Evolutionary conservation across 768 basidiomycete genomes (phyloP), one percentile per base, ranked within the genome.

Genomic region (Leccinum barrowsii): DNA sequence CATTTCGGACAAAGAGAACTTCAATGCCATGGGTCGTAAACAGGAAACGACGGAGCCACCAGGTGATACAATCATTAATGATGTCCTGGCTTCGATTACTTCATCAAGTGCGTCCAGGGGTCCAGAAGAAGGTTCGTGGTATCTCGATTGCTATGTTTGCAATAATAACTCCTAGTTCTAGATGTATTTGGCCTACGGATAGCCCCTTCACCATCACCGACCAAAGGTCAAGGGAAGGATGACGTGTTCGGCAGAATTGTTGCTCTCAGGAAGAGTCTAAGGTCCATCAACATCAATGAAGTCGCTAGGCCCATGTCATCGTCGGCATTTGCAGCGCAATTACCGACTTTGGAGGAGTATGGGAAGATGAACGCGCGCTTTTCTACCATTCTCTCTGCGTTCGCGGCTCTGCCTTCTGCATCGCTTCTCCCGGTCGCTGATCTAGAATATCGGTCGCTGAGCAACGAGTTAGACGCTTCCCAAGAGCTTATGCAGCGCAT

Each of bases 401-500:
- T 80, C 21, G 69, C 77, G 7, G 57, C 68, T 7, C 69, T 93
- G 13, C 85, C 86, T 5, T 40, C 67, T 22, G 73, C 74, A 2
- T 66, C 73, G 8, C 71, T 77, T 4, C 77, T 80, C 55, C 64
- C 69, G 10, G 67, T 76, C 5, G 67, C 82, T 35, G 78, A 86
- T 53, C 63, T 79, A n/a, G 87, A 91, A 63, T 70, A 88, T n/a
- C 77, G 76, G 37, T 85, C 85, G 2, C 72, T 93, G 50, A 78
- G 73, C 56, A 70, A 68, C 24, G 90, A 94, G 57, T 58, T 90
- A n/a, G 76, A 80, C 22, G 76, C 69, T 17, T 80, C 85, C 40
- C 68, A 71, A 47, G 73, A 75, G 3, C 67, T 85, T 49, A 71
- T 90, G 66, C 73, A 77, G 32, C 79, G 78, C 47, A 69, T 91